These are phyloP conservation scores for Pleurotus tuoliensis DNA, from an alignment of 768 basidiomycete genomes.

Conservation along the genomic window DNA sequence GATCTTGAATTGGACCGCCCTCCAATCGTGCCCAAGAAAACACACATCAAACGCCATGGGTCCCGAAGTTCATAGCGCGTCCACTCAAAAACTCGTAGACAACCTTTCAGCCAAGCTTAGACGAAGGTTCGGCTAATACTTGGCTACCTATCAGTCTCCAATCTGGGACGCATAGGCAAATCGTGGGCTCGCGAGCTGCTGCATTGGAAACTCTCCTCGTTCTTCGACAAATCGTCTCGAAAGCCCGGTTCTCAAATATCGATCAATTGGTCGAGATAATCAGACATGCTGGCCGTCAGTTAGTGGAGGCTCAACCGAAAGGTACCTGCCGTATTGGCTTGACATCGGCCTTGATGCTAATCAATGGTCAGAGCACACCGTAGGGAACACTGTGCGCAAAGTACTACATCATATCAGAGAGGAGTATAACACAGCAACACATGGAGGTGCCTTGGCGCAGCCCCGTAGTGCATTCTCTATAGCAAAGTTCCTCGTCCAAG, in stretches of 20 bases:
- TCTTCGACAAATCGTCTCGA: conserved; percentile 84
- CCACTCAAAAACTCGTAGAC: conserved; percentile 61
- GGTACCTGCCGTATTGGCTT: conserved; percentile 41
- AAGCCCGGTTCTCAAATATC: conserved; percentile 81
- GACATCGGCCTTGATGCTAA: conserved; percentile 7
- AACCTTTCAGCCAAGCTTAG: conserved; percentile 64
- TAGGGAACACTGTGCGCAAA: conserved; percentile 92
- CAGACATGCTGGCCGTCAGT: conserved; percentile 68
- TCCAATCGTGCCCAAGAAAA: neutral
- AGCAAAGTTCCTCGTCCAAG: conserved; percentile 77
- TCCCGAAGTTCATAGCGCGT: conserved; percentile 15
- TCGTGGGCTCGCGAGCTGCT: conserved; percentile 86
- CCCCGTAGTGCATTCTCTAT: conserved; percentile 58
- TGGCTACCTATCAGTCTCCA: neutral
- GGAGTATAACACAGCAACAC: conserved; percentile 83
- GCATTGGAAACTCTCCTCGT: conserved; percentile 88
- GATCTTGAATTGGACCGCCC: neutral
- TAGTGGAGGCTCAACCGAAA: conserved; percentile 94
- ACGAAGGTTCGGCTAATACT: conserved; percentile 53
- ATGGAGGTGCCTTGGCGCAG: conserved; percentile 35
- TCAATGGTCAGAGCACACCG: conserved; percentile 71
- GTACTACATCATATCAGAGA: conserved; percentile 93
- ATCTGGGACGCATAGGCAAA: conserved; percentile 53
- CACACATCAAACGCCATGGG: conserved; percentile 3
- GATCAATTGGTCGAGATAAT: conserved; percentile 81